Conservation (phyloP, 108 stramenopile species). For the Aurantiochytrium sp. region DNA sequence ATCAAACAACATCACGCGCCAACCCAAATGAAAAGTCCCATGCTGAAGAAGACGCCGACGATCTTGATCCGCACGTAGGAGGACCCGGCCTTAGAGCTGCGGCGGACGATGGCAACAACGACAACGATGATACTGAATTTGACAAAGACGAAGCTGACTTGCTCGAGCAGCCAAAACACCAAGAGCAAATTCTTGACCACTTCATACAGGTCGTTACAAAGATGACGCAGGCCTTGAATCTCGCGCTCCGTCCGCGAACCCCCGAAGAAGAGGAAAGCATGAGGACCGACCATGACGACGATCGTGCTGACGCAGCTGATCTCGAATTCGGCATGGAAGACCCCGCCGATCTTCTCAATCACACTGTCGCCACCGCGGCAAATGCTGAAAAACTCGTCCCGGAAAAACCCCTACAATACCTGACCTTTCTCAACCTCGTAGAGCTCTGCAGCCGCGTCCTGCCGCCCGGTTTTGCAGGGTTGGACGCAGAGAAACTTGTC, state of each 20-base stretch:
- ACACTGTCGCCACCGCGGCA: neutral
- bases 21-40: too few relatives aligned
- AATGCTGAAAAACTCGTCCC: neutral
- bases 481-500: neutral
- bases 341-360: neutral
- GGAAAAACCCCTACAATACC: neutral
- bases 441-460: slow-evolving; percentile 5
- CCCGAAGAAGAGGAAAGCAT: neutral
- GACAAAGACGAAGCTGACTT: neutral
- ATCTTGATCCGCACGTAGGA: too few relatives aligned
- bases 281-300: too few relatives aligned
- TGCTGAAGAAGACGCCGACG: too few relatives aligned
- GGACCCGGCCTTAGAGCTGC: too few relatives aligned
- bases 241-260: neutral
- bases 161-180: neutral
- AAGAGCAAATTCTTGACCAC: neutral
- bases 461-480: neutral
- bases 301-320: neutral
- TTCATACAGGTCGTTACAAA: neutral
- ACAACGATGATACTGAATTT: neutral
- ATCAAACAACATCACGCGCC: too few relatives aligned
- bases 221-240: neutral
- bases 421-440: neutral
- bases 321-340: neutral
- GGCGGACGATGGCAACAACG: neutral